phyloP scores from a whole-genome alignment of 1,284 basidiomycete genomes.

The Schizopora paradoxa region DNA sequence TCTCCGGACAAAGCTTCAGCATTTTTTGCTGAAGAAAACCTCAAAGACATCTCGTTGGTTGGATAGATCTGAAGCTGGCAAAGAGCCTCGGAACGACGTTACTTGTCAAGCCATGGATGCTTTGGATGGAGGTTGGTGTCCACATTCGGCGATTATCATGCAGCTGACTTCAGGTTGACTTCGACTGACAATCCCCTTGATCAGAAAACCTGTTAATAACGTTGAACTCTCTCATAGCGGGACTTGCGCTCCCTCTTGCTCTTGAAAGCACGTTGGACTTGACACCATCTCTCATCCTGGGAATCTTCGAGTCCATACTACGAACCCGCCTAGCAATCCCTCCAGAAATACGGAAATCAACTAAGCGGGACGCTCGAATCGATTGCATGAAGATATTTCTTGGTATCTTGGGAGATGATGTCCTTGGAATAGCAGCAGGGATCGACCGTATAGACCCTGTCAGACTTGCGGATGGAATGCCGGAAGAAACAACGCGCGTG shows the following conservation, averaged over 20 bases:
- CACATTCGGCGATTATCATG: background rate
- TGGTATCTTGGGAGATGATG: slow-evolving; percentile 66
- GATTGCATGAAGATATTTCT: slow-evolving; percentile 74
- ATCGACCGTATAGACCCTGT: slow-evolving; percentile 59
- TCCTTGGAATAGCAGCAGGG: slow-evolving; percentile 53
- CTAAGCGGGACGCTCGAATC: slow-evolving; percentile 36
- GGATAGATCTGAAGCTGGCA: background rate
- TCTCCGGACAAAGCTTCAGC: too few relatives aligned
- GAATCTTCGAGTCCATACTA: slow-evolving; percentile 57
- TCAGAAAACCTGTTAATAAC: slow-evolving; percentile 24
- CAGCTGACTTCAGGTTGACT: background rate
- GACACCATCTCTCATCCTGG: slow-evolving; percentile 64
- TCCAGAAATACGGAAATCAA: slow-evolving; percentile 34
- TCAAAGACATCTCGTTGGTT: background rate
- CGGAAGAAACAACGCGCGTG: slow-evolving; percentile 58
- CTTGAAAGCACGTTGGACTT: slow-evolving; percentile 59
- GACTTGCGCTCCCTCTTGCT: slow-evolving; percentile 46
- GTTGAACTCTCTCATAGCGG: slow-evolving; percentile 44
- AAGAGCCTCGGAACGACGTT: too few relatives aligned
- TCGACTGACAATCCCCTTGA: background rate
- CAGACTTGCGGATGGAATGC: slow-evolving; percentile 51
- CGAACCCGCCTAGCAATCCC: slow-evolving; percentile 42
- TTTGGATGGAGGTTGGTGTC: background rate
- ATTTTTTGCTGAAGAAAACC: background rate
- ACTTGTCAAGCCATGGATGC: too few relatives aligned